These are phyloP conservation scores for Alisma plantagoaquatica DNA, from an alignment of 106 monocot species.

Conservation along the genomic window DNA sequence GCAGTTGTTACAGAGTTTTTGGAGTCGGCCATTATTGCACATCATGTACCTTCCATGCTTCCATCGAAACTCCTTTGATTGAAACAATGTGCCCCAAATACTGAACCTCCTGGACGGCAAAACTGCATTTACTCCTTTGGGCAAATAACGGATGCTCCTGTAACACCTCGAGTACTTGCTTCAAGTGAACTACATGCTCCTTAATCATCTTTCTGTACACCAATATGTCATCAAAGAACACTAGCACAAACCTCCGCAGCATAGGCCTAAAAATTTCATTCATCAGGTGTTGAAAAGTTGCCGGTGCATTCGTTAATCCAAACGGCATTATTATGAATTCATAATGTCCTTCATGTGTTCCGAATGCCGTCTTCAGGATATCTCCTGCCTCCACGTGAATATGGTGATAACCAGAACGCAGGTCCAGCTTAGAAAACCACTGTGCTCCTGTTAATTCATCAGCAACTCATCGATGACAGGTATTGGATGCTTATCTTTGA, in stretches of 20 bases:
- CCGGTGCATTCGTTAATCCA: no score
- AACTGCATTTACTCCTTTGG: background rate
- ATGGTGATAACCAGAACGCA: conserved; percentile 3
- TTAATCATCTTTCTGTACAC: no score
- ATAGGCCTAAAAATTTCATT: no score
- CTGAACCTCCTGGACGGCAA: background rate
- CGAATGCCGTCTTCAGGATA: background rate
- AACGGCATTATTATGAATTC: no score
- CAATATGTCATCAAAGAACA: no score
- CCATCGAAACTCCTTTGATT: background rate
- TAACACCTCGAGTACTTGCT: background rate
- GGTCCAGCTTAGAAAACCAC: no score
- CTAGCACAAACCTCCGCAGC: no score
- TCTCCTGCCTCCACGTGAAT: background rate
- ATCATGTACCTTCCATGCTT: background rate
- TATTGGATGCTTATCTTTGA: no score
- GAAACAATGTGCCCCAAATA: background rate
- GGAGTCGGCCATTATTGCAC: background rate
- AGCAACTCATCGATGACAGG: no score
- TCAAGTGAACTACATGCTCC: background rate
- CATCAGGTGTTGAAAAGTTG: no score
- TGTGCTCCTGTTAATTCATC: no score
- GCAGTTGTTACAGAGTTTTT: background rate
- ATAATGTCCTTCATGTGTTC: no score
- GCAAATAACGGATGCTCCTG: background rate